Evolutionary conservation across 306 rosid species (phyloP), one percentile per base, ranked within the genome.

Genomic region (Trifolium subterraneum): DNA sequence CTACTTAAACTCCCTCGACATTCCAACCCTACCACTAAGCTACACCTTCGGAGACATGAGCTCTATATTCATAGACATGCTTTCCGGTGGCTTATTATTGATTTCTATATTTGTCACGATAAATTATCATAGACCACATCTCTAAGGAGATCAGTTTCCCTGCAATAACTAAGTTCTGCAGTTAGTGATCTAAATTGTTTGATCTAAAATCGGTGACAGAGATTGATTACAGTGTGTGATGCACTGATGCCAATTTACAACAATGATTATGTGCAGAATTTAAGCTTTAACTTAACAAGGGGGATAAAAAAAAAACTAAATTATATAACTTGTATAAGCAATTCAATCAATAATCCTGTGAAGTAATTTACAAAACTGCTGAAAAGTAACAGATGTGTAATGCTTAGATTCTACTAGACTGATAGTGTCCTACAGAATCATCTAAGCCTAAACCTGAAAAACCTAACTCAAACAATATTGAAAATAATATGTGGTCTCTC

Each of bases 361-460:
- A 69, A 66, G 56, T 83, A 79, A 81, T 81, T 72, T 84, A 86
- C 88, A 88, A 71, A 18, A 64, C 52, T 68, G 64, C 68, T 51
- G 44, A 41, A 65, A 41, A 64, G 20, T 25, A 64, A 27, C 18
- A 59, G 15, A 63, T 25, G 61, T 41, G 45, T 11, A 55, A 68
- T 61, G 45, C 61, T 60, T 76, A 48, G 70, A 81, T 69, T 83
- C 79, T 87, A 77, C 71, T 59, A 22, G 82, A 64, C 79, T 71
- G 73, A 71, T 33, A 52, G 70, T 23, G 27, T 70, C 56, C 19
- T 64, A 74, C 77, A 29, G 76, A 76, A 73, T 50, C 65, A 35
- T 22, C 81, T 63, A 54, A 63, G 63, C 22, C 82, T 80, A 76
- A 70, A 56, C 27, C 12, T 5, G 11, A 67, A 73, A 71, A 69